These are phyloP conservation scores for Dipteronia sinensis DNA, from an alignment of 345 rosid genomes.

Conservation along the genomic window DNA sequence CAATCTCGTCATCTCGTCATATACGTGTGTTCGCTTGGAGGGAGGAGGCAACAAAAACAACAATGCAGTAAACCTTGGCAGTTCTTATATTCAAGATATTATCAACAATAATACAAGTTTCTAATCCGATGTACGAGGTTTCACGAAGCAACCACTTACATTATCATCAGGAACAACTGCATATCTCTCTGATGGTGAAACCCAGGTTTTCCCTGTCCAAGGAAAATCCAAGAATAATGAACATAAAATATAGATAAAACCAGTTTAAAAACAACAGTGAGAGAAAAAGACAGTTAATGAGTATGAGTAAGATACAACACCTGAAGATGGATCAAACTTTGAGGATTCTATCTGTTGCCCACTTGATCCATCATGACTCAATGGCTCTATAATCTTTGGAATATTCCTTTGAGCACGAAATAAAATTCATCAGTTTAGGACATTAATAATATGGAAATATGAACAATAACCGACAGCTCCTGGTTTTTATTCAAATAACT, in stretches of 20 bases:
- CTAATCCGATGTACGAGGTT: background rate
- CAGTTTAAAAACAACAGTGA: background rate
- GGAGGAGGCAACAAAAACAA: background rate
- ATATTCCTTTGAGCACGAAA: constrained; percentile 49
- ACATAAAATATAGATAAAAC: background rate
- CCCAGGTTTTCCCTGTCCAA: constrained; percentile 79
- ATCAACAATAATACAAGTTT: background rate
- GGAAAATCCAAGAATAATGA: background rate
- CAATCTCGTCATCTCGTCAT: background rate
- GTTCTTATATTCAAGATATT: background rate
- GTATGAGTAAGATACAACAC: constrained; percentile 31
- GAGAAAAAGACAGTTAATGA: background rate
- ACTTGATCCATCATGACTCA: constrained; percentile 83
- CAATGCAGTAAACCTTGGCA: background rate
- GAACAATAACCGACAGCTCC: background rate
- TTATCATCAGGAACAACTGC: constrained; percentile 90
- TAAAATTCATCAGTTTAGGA: background rate
- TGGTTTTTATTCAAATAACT: background rate
- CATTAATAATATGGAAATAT: background rate
- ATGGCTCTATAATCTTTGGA: constrained; percentile 70
- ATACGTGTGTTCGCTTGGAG: background rate
- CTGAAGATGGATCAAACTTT: constrained; percentile 65
- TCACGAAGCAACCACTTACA: constrained; percentile 41
- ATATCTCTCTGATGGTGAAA: constrained; percentile 86
- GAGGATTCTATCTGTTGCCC: constrained; percentile 77